Evolutionary conservation across 2,329 filamentous ascomycete genomes (phyloP), one percentile per base, ranked within the genome.

Genomic region (Monilinia fructicola): DNA sequence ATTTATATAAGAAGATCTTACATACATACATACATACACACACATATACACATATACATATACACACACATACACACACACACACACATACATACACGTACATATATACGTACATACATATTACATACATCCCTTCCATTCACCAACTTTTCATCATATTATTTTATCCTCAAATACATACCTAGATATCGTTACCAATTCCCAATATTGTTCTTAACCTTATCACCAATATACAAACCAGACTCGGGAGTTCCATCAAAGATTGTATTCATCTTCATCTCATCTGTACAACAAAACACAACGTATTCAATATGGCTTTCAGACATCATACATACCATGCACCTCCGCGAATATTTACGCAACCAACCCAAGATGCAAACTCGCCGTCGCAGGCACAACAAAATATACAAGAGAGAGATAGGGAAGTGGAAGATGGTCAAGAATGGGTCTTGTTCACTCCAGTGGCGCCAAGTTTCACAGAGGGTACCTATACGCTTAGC

Each of bases 371-470:
- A 54, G 46, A 67, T 58, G 44, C 62, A 70, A 74, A 59, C 71
- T 72, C 61, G 76, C 76, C 67, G 74, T 73, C 70, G 74, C 73
- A 67, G 66, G 71, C 68, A 71, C 77, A 62, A 31, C 67, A 56
- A 35, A 52, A 65, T 54, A 38, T 35, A 31, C 68, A 70, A 58
- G 64, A 70, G n/a, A 42, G 54, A 31, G 28, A 38, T 40, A 23
- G 31, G n/a, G 14, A 31, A 26, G 79, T 87, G 68, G 87, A 91
- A 69, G 90, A 93, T 71, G 90, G 91, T 16, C 90, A 95, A 78
- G 94, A 96, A 85, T 99, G 95, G 95, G 90, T 98, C 65, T 87
- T 99, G 71, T 99, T 99, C 81, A 91, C 93, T 10, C 92, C 92
- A 1, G 83, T 84, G 11, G 87, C 88, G 70, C 84, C 83, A 4